A percentile compares a stretch with the other conserved stretches of the same genome.
Conservation (phyloP, 345 rosid species). For the Arabis hirsuta region DNA sequence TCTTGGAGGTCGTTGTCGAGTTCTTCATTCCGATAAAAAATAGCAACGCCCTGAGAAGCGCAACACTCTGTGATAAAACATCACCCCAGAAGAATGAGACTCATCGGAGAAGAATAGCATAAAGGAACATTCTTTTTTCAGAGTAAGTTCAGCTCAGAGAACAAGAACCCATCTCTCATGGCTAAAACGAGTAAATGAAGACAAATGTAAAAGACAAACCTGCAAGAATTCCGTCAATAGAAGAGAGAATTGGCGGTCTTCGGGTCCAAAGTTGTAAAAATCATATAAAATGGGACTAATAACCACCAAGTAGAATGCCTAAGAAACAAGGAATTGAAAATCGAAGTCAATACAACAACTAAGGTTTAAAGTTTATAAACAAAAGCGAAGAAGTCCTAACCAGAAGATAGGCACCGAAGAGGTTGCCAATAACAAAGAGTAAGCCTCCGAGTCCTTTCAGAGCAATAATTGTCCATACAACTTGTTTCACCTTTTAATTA, state of each 20-base stretch:
- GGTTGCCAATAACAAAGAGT: slow-evolving; percentile 72
- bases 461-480: slow-evolving; percentile 50
- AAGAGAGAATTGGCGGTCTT: slow-evolving; percentile 47
- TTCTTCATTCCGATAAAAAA: slow-evolving; percentile 88
- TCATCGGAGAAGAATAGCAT: neutral
- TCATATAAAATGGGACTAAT: slow-evolving; percentile 69
- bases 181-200: neutral
- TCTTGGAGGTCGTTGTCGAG: slow-evolving; percentile 46
- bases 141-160: neutral
- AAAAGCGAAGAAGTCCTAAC: slow-evolving; percentile 48
- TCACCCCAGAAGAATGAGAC: neutral
- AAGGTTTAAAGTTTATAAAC: neutral
- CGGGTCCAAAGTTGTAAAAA: slow-evolving; percentile 72
- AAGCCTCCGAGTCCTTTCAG: slow-evolving; percentile 82
- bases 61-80: slow-evolving; percentile 61
- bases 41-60: slow-evolving; percentile 79
- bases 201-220: slow-evolving; percentile 47
- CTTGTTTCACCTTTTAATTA: slow-evolving; percentile 54
- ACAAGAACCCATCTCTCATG: slow-evolving; percentile 3
- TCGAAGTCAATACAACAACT: slow-evolving; percentile 17
- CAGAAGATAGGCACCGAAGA: slow-evolving; percentile 77
- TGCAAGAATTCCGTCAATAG: slow-evolving; percentile 66
- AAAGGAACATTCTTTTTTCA: neutral
- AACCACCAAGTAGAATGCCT: slow-evolving; percentile 67
- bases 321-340: slow-evolving; percentile 24